Conservation (phyloP, 202 grass and related monocot genomes). For the Carex sylvatica region DNA sequence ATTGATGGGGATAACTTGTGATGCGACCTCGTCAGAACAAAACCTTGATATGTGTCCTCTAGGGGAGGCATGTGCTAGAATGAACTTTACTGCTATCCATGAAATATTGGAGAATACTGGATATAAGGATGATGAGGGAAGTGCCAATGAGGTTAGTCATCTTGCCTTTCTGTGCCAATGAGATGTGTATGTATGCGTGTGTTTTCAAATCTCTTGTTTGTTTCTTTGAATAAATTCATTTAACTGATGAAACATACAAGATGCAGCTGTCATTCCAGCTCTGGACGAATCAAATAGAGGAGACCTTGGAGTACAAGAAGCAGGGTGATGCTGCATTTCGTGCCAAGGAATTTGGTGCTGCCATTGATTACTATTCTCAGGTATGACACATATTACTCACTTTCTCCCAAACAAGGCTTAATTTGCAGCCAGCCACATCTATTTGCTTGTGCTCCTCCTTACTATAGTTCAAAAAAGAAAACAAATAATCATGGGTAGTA, state of each 20-base stretch:
- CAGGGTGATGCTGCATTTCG: constrained; percentile 63
- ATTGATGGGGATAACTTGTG: constrained; percentile 41
- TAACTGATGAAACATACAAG: constrained; percentile 13
- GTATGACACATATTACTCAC: constrained; percentile 33
- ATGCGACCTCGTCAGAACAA: constrained; percentile 28
- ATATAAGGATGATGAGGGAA: constrained; percentile 51
- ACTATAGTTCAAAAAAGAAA: neutral
- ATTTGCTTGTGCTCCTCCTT: neutral
- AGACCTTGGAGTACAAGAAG: constrained; percentile 67
- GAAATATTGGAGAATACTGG: constrained; percentile 49
- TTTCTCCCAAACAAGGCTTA: neutral
- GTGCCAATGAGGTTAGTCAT: constrained; percentile 41
- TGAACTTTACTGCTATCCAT: constrained; percentile 37
- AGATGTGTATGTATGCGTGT: neutral
- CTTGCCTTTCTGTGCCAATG: neutral
- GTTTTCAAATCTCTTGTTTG: neutral
- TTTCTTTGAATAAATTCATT: constrained; percentile 6
- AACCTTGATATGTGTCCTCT: constrained; percentile 32
- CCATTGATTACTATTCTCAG: constrained; percentile 70
- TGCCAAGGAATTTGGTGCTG: constrained; percentile 79
- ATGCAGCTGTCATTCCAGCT: constrained; percentile 78
- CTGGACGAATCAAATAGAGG: constrained; percentile 59
- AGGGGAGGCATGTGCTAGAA: constrained; percentile 41
- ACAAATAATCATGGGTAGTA: neutral
- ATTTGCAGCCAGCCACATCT: neutral